phyloP scores from a whole-genome alignment of 352 stramenopile species.

The Globisporangium alternatum region DNA sequence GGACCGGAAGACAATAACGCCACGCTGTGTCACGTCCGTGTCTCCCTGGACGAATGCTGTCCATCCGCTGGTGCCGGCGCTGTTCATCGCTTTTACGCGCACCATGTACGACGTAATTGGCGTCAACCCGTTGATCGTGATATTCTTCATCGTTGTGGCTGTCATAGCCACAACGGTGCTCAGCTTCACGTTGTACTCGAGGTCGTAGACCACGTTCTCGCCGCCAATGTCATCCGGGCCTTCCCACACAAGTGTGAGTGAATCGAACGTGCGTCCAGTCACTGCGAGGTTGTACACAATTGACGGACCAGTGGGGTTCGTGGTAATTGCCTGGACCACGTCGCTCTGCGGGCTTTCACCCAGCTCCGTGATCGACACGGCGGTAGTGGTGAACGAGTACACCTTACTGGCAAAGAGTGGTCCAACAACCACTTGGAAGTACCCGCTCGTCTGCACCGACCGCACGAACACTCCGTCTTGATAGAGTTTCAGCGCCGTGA shows the following conservation, averaged over 20 bases:
- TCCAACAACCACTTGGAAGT: constrained; percentile 20
- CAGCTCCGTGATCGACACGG: constrained; percentile 24
- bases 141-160: neutral
- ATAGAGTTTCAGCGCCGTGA: constrained; percentile 37
- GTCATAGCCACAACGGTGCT: constrained; percentile 1
- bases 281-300: constrained; percentile 32
- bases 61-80: constrained; percentile 37
- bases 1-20: constrained; percentile 27
- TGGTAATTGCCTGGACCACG: constrained; percentile 23
- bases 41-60: constrained; percentile 18
- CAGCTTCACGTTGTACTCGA: constrained; percentile 22
- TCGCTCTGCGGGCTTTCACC: constrained; percentile 36
- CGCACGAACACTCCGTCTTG: constrained; percentile 34
- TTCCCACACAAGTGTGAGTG: constrained; percentile 38
- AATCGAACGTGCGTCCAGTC: constrained; percentile 21
- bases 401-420: constrained; percentile 26
- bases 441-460: constrained; percentile 18
- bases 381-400: constrained; percentile 35
- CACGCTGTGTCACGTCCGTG: constrained; percentile 49
- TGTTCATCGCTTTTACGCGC: constrained; percentile 34
- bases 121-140: constrained; percentile 26
- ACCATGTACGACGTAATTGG: constrained; percentile 37
- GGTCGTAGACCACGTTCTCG: constrained; percentile 30
- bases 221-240: constrained; percentile 40
- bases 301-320: constrained; percentile 32